These are phyloP conservation scores for Trichosanthes truncata DNA, from an alignment of 306 rosid genomes.

Conservation along the genomic window DNA sequence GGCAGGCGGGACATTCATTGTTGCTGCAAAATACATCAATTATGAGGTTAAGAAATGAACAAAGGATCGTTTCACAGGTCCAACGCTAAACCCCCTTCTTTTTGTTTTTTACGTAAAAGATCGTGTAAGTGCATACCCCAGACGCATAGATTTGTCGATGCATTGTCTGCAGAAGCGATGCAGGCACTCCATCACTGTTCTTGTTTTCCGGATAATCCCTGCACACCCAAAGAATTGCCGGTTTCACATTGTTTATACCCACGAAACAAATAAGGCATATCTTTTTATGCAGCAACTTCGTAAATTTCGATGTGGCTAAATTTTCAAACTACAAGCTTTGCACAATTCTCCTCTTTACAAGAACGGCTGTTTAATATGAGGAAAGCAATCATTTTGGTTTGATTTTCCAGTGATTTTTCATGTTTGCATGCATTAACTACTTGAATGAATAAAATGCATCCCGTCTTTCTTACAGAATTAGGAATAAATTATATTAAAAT, in stretches of 20 bases:
- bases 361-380: not conserved
- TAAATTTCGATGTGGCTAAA: not conserved
- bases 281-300: not conserved
- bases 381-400: not conserved
- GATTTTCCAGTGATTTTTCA: not conserved
- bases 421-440: not conserved
- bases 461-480: not conserved
- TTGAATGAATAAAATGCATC: not conserved
- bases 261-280: not conserved
- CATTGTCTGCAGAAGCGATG: slow-evolving; percentile 86
- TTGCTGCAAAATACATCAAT: slow-evolving; percentile 33
- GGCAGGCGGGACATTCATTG: slow-evolving; percentile 82
- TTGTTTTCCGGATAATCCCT: slow-evolving; percentile 80
- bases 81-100: not conserved
- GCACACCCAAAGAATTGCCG: slow-evolving; percentile 4
- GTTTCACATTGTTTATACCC: not conserved
- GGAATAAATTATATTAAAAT: not conserved
- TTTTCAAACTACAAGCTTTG: not conserved
- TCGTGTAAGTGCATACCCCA: slow-evolving; percentile 33
- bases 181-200: slow-evolving; percentile 79
- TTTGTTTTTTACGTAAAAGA: not conserved
- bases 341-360: not conserved
- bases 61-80: not conserved
- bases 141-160: slow-evolving; percentile 82
- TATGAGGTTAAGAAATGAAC: not conserved